These are phyloP conservation scores for Kentomonas sorsogonicus DNA, from an alignment of 208 protist genomes.

Conservation along the genomic window DNA sequence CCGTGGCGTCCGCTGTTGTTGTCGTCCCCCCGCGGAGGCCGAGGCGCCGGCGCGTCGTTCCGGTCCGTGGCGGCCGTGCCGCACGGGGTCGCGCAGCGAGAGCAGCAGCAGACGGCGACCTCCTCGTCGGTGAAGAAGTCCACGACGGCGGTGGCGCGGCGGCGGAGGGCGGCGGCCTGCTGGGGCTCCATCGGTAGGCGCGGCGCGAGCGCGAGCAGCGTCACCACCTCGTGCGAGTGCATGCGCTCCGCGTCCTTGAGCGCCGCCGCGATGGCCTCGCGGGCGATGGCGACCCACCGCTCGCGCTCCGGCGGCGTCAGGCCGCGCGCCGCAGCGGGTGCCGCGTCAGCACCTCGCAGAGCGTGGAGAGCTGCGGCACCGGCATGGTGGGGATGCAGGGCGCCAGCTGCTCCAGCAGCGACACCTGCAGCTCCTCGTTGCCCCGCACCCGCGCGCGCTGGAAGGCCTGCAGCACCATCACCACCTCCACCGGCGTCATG, in stretches of 20 bases:
- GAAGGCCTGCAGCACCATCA: slow-evolving; percentile 83
- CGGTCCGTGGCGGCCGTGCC: too few relatives aligned
- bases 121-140: slow-evolving; percentile 70
- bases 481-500: slow-evolving; percentile 76
- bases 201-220: slow-evolving; percentile 45
- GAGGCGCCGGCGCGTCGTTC: too few relatives aligned
- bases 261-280: slow-evolving; percentile 25
- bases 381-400: slow-evolving; percentile 60
- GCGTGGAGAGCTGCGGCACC: slow-evolving; percentile 61
- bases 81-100: too few relatives aligned
- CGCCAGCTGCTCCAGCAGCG: slow-evolving; percentile 44
- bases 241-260: slow-evolving; percentile 40
- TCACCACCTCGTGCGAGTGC: slow-evolving; percentile 64
- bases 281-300: slow-evolving; percentile 36
- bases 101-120: slow-evolving; percentile 43
- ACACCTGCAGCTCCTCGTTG: slow-evolving; percentile 32
- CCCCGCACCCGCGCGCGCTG: slow-evolving; percentile 34
- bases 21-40: too few relatives aligned
- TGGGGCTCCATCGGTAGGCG: too few relatives aligned
- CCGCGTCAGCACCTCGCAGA: slow-evolving; percentile 38
- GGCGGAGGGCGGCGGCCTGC: too few relatives aligned
- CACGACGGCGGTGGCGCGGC: slow-evolving; percentile 42
- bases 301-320: too few relatives aligned
- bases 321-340: slow-evolving; percentile 28
- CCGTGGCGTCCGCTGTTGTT: too few relatives aligned